Evolutionary conservation across 2,329 filamentous ascomycete genomes (phyloP).

Genomic region (Fusarium miscanthi): DNA sequence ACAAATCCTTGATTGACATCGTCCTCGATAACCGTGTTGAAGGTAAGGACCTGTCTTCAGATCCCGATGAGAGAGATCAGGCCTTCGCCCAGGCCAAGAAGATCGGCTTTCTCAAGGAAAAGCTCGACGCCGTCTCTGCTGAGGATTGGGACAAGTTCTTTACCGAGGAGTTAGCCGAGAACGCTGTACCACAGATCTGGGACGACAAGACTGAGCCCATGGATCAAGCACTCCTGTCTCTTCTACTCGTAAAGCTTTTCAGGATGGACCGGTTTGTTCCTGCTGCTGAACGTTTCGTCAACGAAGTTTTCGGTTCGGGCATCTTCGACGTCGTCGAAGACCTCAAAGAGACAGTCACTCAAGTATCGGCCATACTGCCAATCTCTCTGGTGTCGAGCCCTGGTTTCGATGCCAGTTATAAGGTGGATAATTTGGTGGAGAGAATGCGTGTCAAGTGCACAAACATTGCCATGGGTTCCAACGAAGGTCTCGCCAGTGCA

Average conservation of each 20-base stretch:
- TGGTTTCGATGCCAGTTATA: constrained; percentile 98
- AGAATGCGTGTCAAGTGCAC: constrained; percentile 84
- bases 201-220: constrained; percentile 69
- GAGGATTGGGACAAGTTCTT: constrained; percentile 86
- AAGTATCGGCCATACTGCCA: constrained; percentile 85
- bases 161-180: constrained; percentile 86
- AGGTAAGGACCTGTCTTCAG: constrained; percentile 81
- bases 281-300: constrained; percentile 89
- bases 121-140: constrained; percentile 70
- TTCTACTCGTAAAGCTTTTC: constrained; percentile 93
- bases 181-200: constrained; percentile 82
- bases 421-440: constrained; percentile 95
- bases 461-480: constrained; percentile 99
- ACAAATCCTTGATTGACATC: constrained; percentile 86
- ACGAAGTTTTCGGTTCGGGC: constrained; percentile 82
- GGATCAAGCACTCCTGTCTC: constrained; percentile 82
- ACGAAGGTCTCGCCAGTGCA: constrained; percentile 89
- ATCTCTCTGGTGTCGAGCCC: constrained; percentile 94
- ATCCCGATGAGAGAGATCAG: constrained; percentile 71
- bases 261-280: constrained; percentile 96
- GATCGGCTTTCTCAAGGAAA: constrained; percentile 78
- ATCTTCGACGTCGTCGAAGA: constrained; percentile 89
- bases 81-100: constrained; percentile 75
- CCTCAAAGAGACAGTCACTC: constrained; percentile 83
- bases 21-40: constrained; percentile 83